Evolutionary conservation across 805 yeast species (phyloP), one percentile per base, ranked within the genome.

Genomic region (Maudiozyma serrabonitensis): DNA sequence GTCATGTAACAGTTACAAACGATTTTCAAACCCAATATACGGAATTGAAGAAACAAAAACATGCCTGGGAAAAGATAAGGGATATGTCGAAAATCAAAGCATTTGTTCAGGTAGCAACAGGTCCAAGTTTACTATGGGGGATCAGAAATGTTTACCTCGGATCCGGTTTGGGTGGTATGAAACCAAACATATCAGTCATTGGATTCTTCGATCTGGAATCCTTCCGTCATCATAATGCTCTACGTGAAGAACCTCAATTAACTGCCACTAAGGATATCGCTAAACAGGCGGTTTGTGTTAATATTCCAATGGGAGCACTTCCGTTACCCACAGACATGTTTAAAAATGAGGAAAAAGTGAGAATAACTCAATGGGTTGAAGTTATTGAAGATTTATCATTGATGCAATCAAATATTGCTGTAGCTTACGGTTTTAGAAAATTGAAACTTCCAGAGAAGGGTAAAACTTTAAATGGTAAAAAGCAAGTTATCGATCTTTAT

Each of bases 141-240:
- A 95, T 88, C 0, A 73, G 99, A 53, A 91, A 91, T 62, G 89
- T 93, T 9, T 89, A 79, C 51, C 66, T 91, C 52, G 97, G 97
- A 0, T 85, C 95, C 2, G 99, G 99, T 0, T 71, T 93, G n/a
- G 99, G 99, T 7, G 97, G 96, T 12, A 93, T 93, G 99, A 84
- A 80, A 59, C 99, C 99, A 1, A 93, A 93, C 62, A 90, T 93
- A 47, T 87, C 96, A 0, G 95, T 93, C 0, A 52, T 93, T 32
- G 98, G 98, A 0, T 89, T 89, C 60, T 87, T 83, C 57, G 95
- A 91, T 61, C 71, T 83, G 52, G 67, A 64, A 7, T 65, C 63
- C 34, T 68, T 66, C 51, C 44, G 41, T n/a, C 32, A 31, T 18
- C 46, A 44, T 16, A 16, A 2, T 16, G 16, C 25, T 7, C 11